phyloP scores from a whole-genome alignment of 1,284 basidiomycete species.

The Ganoderma resinaceum region DNA sequence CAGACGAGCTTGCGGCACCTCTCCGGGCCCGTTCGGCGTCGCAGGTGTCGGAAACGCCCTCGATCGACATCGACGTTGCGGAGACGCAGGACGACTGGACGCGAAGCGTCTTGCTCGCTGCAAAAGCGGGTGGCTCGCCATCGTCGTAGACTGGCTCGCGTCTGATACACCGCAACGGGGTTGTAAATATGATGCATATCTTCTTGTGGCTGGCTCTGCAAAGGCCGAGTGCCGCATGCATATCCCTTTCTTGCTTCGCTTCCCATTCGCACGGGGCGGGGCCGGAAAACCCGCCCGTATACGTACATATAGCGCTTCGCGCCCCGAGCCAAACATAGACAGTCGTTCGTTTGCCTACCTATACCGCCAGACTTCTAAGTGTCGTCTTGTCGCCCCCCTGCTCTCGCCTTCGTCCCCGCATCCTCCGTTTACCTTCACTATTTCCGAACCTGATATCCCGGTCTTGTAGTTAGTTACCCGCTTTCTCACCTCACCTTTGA shows the following conservation, averaged over 20 bases:
- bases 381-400: slow-evolving; percentile 25
- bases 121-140: slow-evolving; percentile 41
- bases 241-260: slow-evolving; percentile 19
- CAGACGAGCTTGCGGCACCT: slow-evolving; percentile 22
- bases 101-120: slow-evolving; percentile 62
- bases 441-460: background rate
- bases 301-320: background rate
- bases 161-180: slow-evolving; percentile 9
- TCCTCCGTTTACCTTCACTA: slow-evolving; percentile 7
- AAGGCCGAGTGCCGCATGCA: slow-evolving; percentile 10
- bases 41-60: slow-evolving; percentile 36
- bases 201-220: slow-evolving; percentile 30
- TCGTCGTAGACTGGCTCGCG: slow-evolving; percentile 6
- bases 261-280: slow-evolving; percentile 10
- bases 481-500: background rate
- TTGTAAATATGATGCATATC: slow-evolving; percentile 11
- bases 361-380: slow-evolving; percentile 10
- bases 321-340: slow-evolving; percentile 22
- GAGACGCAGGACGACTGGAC: slow-evolving; percentile 61
- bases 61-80: slow-evolving; percentile 40
- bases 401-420: slow-evolving; percentile 5
- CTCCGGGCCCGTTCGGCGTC: slow-evolving; percentile 27
- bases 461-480: background rate
- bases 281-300: slow-evolving; percentile 14
- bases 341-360: slow-evolving; percentile 20